A percentile compares a stretch with the other conserved stretches of the same genome.
Conservation (phyloP, 192 early-diverging fungal species). For the Umbelopsis ramanniana region DNA sequence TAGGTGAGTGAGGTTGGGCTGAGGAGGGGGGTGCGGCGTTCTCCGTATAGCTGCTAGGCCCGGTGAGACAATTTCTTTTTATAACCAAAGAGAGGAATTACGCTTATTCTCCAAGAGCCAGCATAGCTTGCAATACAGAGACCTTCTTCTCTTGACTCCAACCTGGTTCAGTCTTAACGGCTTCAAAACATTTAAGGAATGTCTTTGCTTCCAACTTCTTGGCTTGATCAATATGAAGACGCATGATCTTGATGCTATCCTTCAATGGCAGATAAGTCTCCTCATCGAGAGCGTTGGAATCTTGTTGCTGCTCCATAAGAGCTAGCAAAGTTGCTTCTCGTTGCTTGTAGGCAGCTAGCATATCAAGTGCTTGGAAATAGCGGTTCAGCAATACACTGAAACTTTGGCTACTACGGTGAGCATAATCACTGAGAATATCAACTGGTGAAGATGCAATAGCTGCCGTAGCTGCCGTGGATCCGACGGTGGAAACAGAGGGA, state of each 20-base stretch:
- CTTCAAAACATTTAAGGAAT: conserved; percentile 11
- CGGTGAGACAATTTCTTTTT: too few relatives aligned
- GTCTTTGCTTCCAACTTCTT: conserved; percentile 23
- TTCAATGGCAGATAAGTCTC: conserved; percentile 7
- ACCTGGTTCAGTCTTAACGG: conserved; percentile 15
- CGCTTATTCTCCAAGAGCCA: conserved; percentile 16
- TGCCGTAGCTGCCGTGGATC: not conserved
- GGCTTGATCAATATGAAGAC: conserved; percentile 5
- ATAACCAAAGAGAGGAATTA: too few relatives aligned
- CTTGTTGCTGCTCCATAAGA: conserved; percentile 8
- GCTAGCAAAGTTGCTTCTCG: not conserved
- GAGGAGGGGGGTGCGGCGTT: too few relatives aligned
- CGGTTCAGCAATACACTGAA: not conserved
- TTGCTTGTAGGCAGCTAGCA: conserved; percentile 5
- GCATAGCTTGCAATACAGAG: conserved; percentile 18
- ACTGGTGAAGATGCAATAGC: conserved; percentile 13
- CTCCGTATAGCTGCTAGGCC: too few relatives aligned
- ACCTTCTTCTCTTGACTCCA: conserved; percentile 23
- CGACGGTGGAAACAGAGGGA: not conserved
- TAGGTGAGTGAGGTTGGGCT: not conserved
- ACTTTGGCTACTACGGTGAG: conserved; percentile 6
- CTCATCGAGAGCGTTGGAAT: conserved; percentile 5
- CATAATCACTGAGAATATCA: conserved; percentile 11
- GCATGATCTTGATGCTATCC: conserved; percentile 20
- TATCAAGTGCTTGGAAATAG: conserved; percentile 14